Evolutionary conservation across 805 yeast species (phyloP).

Genomic region (Metschnikowia amazonensis): DNA sequence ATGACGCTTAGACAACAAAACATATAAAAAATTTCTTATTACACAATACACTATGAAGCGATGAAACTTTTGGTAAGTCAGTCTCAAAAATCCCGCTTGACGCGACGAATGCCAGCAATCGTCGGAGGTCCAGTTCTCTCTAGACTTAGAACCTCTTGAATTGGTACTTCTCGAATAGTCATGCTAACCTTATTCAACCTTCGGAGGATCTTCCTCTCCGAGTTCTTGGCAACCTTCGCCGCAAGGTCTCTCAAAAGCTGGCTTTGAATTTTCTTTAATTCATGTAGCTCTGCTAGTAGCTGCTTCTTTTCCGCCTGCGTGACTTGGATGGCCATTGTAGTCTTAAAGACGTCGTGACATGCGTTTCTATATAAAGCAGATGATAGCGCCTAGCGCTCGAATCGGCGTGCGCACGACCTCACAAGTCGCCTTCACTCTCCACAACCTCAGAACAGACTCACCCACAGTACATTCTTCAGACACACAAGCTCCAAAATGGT

Average conservation of each 20-base stretch:
- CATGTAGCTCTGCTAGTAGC: slow-evolving; percentile 29
- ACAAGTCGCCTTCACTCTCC: slow-evolving; percentile 8
- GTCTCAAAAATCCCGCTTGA: not conserved
- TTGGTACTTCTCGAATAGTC: slow-evolving; percentile 46
- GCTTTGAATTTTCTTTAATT: slow-evolving; percentile 20
- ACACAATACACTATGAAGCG: not conserved
- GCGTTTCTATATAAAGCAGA: not conserved
- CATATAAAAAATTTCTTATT: not conserved
- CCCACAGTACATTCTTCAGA: not conserved
- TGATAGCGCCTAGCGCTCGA: not conserved
- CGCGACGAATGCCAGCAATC: slow-evolving; percentile 15
- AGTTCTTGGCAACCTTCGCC: slow-evolving; percentile 21
- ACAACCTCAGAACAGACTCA: not conserved
- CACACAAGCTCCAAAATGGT: slow-evolving; percentile 53
- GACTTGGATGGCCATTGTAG: slow-evolving; percentile 7
- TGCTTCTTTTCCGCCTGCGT: slow-evolving; percentile 32
- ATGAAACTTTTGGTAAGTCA: not conserved
- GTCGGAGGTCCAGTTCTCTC: slow-evolving; percentile 41
- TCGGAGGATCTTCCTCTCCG: slow-evolving; percentile 37
- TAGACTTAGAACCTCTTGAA: slow-evolving; percentile 41
- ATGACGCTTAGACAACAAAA: slow-evolving; percentile 46
- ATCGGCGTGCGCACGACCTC: slow-evolving; percentile 6
- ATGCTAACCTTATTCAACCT: slow-evolving; percentile 46
- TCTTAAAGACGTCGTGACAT: not conserved
- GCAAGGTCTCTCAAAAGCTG: slow-evolving; percentile 24